phyloP scores from a whole-genome alignment of 495 filamentous ascomycete species.

The Annulohypoxylon nitens region DNA sequence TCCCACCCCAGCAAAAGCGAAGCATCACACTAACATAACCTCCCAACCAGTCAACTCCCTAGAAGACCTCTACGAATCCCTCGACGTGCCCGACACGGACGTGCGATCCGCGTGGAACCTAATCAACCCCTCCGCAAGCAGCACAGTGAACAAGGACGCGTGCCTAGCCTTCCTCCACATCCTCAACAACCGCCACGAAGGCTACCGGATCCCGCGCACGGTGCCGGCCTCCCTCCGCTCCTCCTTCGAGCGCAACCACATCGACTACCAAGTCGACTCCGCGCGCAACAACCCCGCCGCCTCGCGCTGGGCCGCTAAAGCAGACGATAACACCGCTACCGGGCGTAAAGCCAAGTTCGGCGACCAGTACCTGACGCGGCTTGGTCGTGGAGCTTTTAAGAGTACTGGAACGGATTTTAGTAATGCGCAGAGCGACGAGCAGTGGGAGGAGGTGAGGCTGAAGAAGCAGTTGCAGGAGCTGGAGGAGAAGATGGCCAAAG shows the following conservation, averaged over 20 bases:
- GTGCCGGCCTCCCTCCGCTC: constrained; percentile 91
- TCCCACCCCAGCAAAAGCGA: background rate
- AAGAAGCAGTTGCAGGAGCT: constrained; percentile 91
- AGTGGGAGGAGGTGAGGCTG: constrained; percentile 97
- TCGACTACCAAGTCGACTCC: constrained; percentile 93
- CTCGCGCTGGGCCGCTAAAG: constrained; percentile 74
- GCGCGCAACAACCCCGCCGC: constrained; percentile 66
- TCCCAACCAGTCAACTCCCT: constrained; percentile 75
- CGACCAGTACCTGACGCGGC: constrained; percentile 91
- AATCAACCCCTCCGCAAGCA: constrained; percentile 84
- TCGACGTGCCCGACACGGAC: constrained; percentile 96
- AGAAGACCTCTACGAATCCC: constrained; percentile 85
- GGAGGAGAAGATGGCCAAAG: constrained; percentile 82
- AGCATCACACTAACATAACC: constrained; percentile 24
- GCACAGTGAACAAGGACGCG: constrained; percentile 92
- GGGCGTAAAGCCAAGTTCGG: constrained; percentile 96
- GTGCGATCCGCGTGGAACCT: constrained; percentile 96
- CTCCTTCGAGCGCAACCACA: constrained; percentile 92
- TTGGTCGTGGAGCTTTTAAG: constrained; percentile 84
- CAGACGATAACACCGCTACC: constrained; percentile 80
- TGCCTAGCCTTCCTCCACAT: constrained; percentile 95
- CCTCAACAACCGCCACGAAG: constrained; percentile 93
- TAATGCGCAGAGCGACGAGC: constrained; percentile 76
- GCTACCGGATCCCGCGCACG: constrained; percentile 91
- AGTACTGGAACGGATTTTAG: constrained; percentile 86